phyloP scores from a whole-genome alignment of 345 rosid genomes.

The Aquilaria yunnanensis region DNA sequence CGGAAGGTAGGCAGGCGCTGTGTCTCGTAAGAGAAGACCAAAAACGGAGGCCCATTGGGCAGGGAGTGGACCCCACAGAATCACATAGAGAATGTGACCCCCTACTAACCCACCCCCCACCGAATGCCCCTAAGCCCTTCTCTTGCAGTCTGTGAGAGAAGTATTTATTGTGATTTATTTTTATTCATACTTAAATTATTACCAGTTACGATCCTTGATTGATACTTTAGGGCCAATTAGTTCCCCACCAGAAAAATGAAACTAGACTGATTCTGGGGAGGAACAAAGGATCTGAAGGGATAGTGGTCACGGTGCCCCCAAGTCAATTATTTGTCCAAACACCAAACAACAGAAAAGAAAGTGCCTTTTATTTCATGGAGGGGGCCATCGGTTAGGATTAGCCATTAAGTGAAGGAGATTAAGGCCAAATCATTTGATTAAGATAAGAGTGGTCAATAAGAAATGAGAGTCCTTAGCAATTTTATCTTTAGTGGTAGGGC shows the following conservation, averaged over 20 bases:
- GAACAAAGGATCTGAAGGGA: not conserved
- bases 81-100: conserved; percentile 39
- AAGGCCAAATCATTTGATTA: conserved; percentile 31
- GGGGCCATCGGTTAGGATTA: conserved; percentile 38
- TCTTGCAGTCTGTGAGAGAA: conserved; percentile 5
- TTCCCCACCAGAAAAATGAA: not conserved
- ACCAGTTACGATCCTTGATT: conserved; percentile 1
- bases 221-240: conserved; percentile 6
- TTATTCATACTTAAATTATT: not conserved
- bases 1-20: not conserved
- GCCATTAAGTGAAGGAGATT: conserved; percentile 46
- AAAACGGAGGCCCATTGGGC: not conserved
- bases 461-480: not conserved
- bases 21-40: not conserved
- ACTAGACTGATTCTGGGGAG: not conserved
- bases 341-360: conserved; percentile 15
- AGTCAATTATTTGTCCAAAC: conserved; percentile 12
- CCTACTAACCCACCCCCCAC: conserved; percentile 22
- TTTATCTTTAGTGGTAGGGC: conserved; percentile 28
- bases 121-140: conserved; percentile 16
- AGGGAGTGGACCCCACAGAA: conserved; percentile 20
- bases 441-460: conserved; percentile 18
- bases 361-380: conserved; percentile 43
- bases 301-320: conserved; percentile 5
- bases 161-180: not conserved